phyloP scores from a whole-genome alignment of 208 protist species.

The Tritrichomonas musculus region DNA sequence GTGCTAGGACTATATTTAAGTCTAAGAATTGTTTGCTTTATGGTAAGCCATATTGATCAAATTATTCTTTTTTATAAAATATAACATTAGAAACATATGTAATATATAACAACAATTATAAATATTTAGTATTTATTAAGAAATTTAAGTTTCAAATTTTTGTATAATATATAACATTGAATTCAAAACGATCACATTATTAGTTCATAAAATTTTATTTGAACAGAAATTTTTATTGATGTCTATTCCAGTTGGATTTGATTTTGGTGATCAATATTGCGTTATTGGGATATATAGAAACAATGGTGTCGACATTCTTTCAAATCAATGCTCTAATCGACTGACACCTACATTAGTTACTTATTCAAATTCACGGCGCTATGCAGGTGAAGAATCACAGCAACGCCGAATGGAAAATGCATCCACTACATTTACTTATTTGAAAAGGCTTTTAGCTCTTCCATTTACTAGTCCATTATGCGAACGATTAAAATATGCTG shows the following conservation, averaged over 20 bases:
- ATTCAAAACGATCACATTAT: not conserved
- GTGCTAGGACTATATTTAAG: too few species aligned
- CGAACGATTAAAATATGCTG: not conserved
- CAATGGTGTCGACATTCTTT: not conserved
- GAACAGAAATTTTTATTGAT: too few species aligned
- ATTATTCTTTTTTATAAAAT: too few species aligned
- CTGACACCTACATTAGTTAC: not conserved
- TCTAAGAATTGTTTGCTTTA: too few species aligned
- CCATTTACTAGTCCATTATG: not conserved
- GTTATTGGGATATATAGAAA: not conserved
- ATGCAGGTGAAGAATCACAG: not conserved
- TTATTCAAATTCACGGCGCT: not conserved
- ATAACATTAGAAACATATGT: too few species aligned
- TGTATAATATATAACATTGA: not conserved
- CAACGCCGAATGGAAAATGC: not conserved
- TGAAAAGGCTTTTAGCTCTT: not conserved
- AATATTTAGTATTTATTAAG: too few species aligned
- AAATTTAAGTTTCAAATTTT: too few species aligned
- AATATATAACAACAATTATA: too few species aligned
- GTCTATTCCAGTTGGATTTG: not conserved
- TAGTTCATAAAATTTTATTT: not conserved
- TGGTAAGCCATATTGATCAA: too few species aligned
- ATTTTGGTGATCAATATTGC: not conserved
- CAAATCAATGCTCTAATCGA: conserved; percentile 8
- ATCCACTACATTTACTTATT: not conserved